Conservation (phyloP, 1,284 basidiomycete species). For the Phellopilus nigrolimitatus region DNA sequence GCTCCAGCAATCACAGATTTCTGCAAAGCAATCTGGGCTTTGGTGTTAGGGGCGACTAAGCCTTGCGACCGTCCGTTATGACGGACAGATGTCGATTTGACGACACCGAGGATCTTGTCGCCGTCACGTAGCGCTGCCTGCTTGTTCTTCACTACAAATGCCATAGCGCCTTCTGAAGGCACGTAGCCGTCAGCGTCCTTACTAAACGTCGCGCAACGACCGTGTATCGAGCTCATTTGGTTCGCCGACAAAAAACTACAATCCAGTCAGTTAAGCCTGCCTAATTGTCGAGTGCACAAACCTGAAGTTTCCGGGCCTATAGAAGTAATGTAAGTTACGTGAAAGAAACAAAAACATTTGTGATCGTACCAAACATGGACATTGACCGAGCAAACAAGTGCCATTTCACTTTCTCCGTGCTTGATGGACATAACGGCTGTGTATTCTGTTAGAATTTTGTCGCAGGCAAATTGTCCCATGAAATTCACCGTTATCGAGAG, state of each 20-base stretch:
- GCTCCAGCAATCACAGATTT: constrained; percentile 29
- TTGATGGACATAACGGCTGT: constrained; percentile 31
- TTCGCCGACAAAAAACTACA: constrained; percentile 29
- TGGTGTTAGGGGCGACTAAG: constrained; percentile 32
- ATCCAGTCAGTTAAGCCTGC: background rate
- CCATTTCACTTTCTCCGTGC: constrained; percentile 32
- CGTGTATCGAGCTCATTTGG: constrained; percentile 33
- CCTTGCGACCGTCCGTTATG: constrained; percentile 36
- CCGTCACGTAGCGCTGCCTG: constrained; percentile 32
- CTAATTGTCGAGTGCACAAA: background rate
- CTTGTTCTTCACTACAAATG: constrained; percentile 32
- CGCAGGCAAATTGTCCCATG: background rate
- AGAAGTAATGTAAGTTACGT: background rate
- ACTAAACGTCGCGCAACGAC: constrained; percentile 34
- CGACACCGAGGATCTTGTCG: constrained; percentile 32
- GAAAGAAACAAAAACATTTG: constrained; percentile 6
- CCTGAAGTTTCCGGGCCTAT: constrained; percentile 21
- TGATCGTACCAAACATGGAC: constrained; percentile 30
- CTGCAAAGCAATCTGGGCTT: constrained; percentile 32
- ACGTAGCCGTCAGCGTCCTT: constrained; percentile 33
- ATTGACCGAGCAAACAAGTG: constrained; percentile 33
- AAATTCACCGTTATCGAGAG: constrained; percentile 31
- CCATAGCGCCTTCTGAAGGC: constrained; percentile 33
- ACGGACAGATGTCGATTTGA: constrained; percentile 30
- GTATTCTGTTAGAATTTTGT: background rate